Percentiles rank a stretch among this genome's conserved stretches.
Conservation (phyloP, 768 basidiomycete species). For the Lyophyllum decastes region DNA sequence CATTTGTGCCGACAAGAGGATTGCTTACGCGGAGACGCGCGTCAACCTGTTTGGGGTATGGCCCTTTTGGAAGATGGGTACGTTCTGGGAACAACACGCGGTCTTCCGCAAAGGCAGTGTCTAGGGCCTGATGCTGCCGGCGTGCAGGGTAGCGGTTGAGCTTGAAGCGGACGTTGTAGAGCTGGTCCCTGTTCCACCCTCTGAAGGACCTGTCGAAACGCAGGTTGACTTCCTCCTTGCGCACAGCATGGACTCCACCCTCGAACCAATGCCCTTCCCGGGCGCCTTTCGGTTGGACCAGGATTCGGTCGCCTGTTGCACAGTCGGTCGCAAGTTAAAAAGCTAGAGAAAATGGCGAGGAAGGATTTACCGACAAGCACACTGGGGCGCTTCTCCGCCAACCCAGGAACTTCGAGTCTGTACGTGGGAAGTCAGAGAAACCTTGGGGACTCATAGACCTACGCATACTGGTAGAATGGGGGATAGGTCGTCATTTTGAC, state of each 20-base stretch:
- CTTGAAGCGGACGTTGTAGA: conserved; percentile 56
- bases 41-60: conserved; percentile 12
- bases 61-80: conserved; percentile 24
- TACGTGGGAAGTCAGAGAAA: background rate
- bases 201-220: conserved; percentile 48
- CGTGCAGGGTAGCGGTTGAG: conserved; percentile 56
- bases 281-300: conserved; percentile 45
- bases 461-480: conserved; percentile 38
- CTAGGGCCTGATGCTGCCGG: conserved; percentile 61
- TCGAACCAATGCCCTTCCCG: conserved; percentile 51
- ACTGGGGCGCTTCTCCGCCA: conserved; percentile 60
- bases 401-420: conserved; percentile 47
- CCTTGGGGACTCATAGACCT: background rate
- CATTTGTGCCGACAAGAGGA: conserved; percentile 43
- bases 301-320: conserved; percentile 52
- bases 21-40: conserved; percentile 36
- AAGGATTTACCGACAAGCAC: conserved; percentile 50
- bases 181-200: conserved; percentile 31
- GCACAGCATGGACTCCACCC: conserved; percentile 58
- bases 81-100: conserved; percentile 52
- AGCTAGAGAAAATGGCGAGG: background rate
- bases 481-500: conserved; percentile 31
- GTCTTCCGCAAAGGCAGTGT: conserved; percentile 41
- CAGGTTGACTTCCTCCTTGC: conserved; percentile 50
- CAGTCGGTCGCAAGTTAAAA: background rate